Evolutionary conservation across 148 eudicot species (phyloP).

Genomic region (Cornus kousa): DNA sequence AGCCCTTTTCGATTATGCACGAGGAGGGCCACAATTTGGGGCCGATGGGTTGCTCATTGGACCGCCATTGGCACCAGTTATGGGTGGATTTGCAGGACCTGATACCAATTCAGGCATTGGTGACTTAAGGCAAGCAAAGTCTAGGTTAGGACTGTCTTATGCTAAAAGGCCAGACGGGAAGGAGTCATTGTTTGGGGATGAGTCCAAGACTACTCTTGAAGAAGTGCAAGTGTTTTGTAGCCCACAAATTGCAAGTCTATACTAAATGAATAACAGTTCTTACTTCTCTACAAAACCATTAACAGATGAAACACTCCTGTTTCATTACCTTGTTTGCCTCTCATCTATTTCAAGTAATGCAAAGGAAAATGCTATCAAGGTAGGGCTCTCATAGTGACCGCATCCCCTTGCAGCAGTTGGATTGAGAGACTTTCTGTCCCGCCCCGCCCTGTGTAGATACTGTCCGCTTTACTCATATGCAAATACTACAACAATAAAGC

Average conservation of each 20-base stretch:
- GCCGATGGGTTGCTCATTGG: conserved; percentile 86
- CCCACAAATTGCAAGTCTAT: conserved; percentile 77
- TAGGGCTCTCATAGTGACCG: too few relatives aligned
- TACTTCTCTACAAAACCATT: neutral
- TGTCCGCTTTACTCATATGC: too few relatives aligned
- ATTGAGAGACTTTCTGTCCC: too few relatives aligned
- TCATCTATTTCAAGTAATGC: neutral
- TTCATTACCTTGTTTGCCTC: neutral
- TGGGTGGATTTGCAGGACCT: conserved; percentile 78
- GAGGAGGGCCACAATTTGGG: conserved; percentile 88
- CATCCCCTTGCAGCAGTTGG: too few relatives aligned
- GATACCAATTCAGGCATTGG: conserved; percentile 79
- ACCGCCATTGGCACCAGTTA: conserved; percentile 73
- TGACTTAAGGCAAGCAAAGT: conserved; percentile 81
- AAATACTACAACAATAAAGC: too few relatives aligned
- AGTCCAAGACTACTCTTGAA: conserved; percentile 45
- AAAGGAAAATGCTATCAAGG: too few relatives aligned
- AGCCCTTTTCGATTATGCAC: conserved; percentile 70
- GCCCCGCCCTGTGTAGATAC: too few relatives aligned
- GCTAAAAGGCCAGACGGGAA: conserved; percentile 84
- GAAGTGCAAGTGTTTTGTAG: conserved; percentile 84
- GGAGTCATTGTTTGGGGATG: conserved; percentile 81
- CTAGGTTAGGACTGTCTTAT: conserved; percentile 80
- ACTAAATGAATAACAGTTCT: conserved; percentile 21
- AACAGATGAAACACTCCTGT: neutral